phyloP scores from a whole-genome alignment of 1,139 yeast genomes.

The Geotrichum reessii region DNA sequence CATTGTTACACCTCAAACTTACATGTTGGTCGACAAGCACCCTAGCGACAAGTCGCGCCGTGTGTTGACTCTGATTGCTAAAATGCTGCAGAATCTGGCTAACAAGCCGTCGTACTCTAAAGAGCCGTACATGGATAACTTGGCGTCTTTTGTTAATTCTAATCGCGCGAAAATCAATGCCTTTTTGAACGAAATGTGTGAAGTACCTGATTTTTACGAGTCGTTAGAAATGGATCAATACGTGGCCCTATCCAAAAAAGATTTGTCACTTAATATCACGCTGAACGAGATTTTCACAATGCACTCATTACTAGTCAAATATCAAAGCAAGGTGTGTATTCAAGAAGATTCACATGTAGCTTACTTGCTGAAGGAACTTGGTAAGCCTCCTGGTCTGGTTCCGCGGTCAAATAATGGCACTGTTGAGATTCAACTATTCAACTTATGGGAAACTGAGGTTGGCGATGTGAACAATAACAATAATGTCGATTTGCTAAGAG shows the following conservation, averaged over 20 bases:
- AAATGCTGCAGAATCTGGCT: slow-evolving; percentile 81
- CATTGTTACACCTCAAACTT: slow-evolving; percentile 80
- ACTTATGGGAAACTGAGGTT: slow-evolving; percentile 39
- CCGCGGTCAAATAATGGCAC: slow-evolving; percentile 35
- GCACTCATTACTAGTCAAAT: slow-evolving; percentile 37
- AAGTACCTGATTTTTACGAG: slow-evolving; percentile 42
- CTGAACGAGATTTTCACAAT: slow-evolving; percentile 38
- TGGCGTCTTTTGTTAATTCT: slow-evolving; percentile 33
- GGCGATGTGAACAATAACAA: slow-evolving; percentile 31
- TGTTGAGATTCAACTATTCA: slow-evolving; percentile 35
- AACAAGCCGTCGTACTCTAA: slow-evolving; percentile 46
- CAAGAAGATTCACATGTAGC: slow-evolving; percentile 28
- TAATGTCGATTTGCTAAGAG: slow-evolving; percentile 33
- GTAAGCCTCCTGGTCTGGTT: slow-evolving; percentile 33
- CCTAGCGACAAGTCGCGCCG: slow-evolving; percentile 52
- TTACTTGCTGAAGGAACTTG: slow-evolving; percentile 34
- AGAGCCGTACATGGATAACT: slow-evolving; percentile 37
- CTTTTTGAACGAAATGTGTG: slow-evolving; percentile 38
- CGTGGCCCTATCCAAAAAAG: slow-evolving; percentile 38
- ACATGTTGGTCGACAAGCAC: slow-evolving; percentile 39
- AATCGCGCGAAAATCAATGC: slow-evolving; percentile 34
- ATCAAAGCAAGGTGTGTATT: slow-evolving; percentile 26
- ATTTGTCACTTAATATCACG: slow-evolving; percentile 35
- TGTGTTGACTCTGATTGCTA: slow-evolving; percentile 74
- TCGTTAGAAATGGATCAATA: slow-evolving; percentile 41